Percentiles rank a stretch among this genome's conserved stretches.
These are phyloP conservation scores for Amauroascus verrucosus DNA, from an alignment of 2,329 filamentous ascomycete genomes.

Conservation along the genomic window DNA sequence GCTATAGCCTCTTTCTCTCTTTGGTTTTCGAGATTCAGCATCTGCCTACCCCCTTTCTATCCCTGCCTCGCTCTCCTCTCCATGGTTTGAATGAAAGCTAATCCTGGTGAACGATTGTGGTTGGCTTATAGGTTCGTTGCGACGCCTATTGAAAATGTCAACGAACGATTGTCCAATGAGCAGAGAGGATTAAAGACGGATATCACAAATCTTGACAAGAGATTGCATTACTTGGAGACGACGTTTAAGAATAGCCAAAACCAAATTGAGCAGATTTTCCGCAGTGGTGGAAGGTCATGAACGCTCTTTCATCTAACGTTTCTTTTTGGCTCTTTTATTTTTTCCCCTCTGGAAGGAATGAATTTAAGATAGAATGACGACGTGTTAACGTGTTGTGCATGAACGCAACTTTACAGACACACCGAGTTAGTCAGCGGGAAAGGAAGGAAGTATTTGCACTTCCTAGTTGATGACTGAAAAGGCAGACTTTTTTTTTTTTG, in stretches of 20 bases:
- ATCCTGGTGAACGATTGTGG: background rate
- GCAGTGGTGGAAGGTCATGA: conserved; percentile 38
- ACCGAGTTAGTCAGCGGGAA: too few species aligned
- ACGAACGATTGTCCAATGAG: conserved; percentile 65
- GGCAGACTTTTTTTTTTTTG: too few species aligned
- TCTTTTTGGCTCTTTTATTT: background rate
- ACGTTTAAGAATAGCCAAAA: conserved; percentile 90
- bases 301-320: background rate
- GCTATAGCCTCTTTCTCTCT: conserved; percentile 21
- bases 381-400: too few species aligned
- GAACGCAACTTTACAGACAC: too few species aligned
- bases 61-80: too few species aligned
- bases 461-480: too few species aligned
- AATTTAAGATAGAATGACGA: too few species aligned
- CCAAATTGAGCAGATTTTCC: conserved; percentile 81
- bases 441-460: too few species aligned
- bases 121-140: conserved; percentile 68
- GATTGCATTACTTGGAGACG: conserved; percentile 83
- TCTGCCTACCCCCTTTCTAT: too few species aligned
- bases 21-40: background rate
- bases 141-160: conserved; percentile 60
- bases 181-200: conserved; percentile 65
- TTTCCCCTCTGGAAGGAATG: too few species aligned
- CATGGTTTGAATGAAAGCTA: background rate
- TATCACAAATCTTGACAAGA: conserved; percentile 72